phyloP scores from a whole-genome alignment of 2,329 filamentous ascomycete genomes.

The Stemphylium vesicarium region DNA sequence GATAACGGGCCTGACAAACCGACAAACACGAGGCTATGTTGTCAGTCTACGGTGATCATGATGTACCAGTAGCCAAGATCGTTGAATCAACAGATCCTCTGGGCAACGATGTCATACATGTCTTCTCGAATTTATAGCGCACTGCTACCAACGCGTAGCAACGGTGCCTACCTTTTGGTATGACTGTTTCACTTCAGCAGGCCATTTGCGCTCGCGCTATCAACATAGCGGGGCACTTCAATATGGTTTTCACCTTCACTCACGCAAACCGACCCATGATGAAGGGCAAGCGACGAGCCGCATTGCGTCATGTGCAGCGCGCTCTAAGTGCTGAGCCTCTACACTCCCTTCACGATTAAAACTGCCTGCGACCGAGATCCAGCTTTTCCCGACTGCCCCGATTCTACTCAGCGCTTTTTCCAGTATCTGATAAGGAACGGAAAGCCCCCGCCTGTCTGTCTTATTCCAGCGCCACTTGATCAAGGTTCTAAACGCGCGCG shows the following conservation, averaged over 20 bases:
- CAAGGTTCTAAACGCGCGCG: slow-evolving; percentile 19
- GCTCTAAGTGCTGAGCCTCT: no score
- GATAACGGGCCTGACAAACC: no score
- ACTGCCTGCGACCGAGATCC: no score
- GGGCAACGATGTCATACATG: no score
- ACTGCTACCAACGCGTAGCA: not conserved
- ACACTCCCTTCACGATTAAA: no score
- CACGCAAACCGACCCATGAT: not conserved
- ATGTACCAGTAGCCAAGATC: no score
- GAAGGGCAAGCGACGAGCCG: not conserved
- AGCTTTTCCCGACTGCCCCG: not conserved
- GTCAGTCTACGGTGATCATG: no score
- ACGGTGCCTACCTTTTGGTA: not conserved
- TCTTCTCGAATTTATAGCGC: not conserved
- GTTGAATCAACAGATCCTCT: no score
- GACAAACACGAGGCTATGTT: no score
- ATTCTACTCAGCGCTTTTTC: not conserved
- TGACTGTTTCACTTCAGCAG: not conserved
- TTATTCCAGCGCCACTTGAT: slow-evolving; percentile 17
- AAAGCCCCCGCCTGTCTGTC: slow-evolving; percentile 23
- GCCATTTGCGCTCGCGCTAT: not conserved
- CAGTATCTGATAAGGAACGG: slow-evolving; percentile 4
- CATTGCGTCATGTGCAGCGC: not conserved
- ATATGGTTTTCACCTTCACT: not conserved
- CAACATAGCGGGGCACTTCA: not conserved